phyloP scores from a whole-genome alignment of 441 rosid species.

The Pelargonium citronellum region DNA sequence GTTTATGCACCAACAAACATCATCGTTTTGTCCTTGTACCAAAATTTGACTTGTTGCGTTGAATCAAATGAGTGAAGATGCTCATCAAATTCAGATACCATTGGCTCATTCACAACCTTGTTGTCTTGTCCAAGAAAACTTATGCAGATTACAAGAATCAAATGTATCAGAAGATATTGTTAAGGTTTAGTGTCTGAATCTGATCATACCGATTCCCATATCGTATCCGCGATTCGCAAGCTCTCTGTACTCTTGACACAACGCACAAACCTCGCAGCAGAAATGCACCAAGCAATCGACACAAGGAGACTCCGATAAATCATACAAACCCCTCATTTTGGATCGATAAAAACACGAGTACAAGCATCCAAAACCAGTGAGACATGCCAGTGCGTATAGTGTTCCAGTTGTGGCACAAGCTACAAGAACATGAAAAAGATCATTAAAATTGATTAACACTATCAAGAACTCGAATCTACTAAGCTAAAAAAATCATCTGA shows the following conservation, averaged over 20 bases:
- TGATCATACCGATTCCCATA: slow-evolving; percentile 44
- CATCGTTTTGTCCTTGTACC: too few relatives aligned
- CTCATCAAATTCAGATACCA: not conserved
- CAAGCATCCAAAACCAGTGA: slow-evolving; percentile 27
- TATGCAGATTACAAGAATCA: too few relatives aligned
- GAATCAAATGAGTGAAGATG: not conserved
- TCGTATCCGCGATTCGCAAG: slow-evolving; percentile 44
- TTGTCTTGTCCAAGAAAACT: too few relatives aligned
- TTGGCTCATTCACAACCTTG: not conserved
- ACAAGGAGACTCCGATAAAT: slow-evolving; percentile 44
- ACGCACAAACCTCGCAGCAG: slow-evolving; percentile 38
- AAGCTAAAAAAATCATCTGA: not conserved
- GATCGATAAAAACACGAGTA: slow-evolving; percentile 47
- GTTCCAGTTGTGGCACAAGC: slow-evolving; percentile 36
- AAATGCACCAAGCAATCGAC: slow-evolving; percentile 53
- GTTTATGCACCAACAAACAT: not conserved
- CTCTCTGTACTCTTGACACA: slow-evolving; percentile 60
- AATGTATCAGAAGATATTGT: too few relatives aligned
- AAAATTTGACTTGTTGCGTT: too few relatives aligned
- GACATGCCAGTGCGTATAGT: slow-evolving; percentile 24
- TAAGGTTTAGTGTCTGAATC: too few relatives aligned
- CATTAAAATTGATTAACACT: too few relatives aligned
- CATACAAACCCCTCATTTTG: slow-evolving; percentile 38
- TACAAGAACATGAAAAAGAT: not conserved
- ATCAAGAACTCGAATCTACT: not conserved